phyloP scores from a whole-genome alignment of 805 yeast species.

The Pichia deserticola region DNA sequence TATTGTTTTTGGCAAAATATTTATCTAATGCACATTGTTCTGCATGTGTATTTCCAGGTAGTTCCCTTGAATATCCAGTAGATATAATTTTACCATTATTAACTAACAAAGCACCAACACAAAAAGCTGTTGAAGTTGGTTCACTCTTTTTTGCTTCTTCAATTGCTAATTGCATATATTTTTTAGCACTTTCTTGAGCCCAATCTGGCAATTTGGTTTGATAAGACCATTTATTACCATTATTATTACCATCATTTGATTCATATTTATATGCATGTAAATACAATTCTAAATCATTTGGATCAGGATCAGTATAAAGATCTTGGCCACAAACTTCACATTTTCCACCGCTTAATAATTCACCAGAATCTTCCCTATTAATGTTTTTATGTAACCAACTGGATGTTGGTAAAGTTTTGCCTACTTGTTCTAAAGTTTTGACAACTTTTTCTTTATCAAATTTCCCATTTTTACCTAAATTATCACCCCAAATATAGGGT shows the following conservation, averaged over 20 bases:
- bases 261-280: conserved; percentile 82
- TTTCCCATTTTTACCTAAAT: conserved; percentile 55
- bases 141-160: conserved; percentile 74
- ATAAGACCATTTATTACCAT: conserved; percentile 52
- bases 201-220: conserved; percentile 73
- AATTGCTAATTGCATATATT: conserved; percentile 70
- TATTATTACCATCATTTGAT: conserved; percentile 31
- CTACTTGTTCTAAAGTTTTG: conserved; percentile 49
- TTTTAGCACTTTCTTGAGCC: conserved; percentile 57
- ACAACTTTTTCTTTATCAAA: conserved; percentile 40
- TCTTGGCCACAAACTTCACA: conserved; percentile 61
- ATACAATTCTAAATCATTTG: conserved; percentile 82
- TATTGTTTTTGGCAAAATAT: conserved; percentile 38
- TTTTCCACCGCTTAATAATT: conserved; percentile 45
- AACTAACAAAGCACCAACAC: conserved; percentile 88
- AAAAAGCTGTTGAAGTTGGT: conserved; percentile 76
- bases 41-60: conserved; percentile 94
- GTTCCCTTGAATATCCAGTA: conserved; percentile 84
- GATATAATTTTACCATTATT: conserved; percentile 58
- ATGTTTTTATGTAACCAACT: conserved; percentile 57
- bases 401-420: conserved; percentile 60
- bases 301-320: conserved; percentile 81
- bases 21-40: conserved; percentile 91
- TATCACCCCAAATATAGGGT: conserved; percentile 69
- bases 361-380: conserved; percentile 41